phyloP scores from a whole-genome alignment of 306 rosid species.

The Pyrus betulifolia region DNA sequence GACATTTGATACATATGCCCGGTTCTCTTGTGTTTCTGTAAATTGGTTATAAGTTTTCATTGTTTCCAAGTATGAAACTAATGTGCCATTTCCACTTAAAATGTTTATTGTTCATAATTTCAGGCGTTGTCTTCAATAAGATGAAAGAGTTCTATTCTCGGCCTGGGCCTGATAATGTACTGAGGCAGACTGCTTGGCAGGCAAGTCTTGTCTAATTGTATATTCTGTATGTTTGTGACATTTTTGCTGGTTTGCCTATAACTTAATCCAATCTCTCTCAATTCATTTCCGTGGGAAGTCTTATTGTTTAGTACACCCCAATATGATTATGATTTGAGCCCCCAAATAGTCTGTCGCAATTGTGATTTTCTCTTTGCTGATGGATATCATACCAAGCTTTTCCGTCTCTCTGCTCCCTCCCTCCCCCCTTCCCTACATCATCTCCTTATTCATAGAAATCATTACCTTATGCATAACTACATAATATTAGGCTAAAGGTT shows the following conservation, averaged over 20 bases:
- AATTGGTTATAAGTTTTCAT: background rate
- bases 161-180: constrained; percentile 65
- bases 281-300: background rate
- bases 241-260: background rate
- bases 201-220: constrained; percentile 34
- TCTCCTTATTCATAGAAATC: background rate
- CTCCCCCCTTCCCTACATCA: too few species aligned
- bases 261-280: background rate
- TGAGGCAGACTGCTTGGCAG: constrained; percentile 85
- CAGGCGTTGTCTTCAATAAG: constrained; percentile 97
- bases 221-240: constrained; percentile 1
- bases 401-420: too few species aligned
- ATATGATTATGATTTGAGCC: too few species aligned
- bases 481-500: background rate
- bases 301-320: too few species aligned
- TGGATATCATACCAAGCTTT: too few species aligned
- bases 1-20: background rate
- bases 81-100: background rate
- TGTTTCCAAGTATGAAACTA: background rate
- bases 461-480: too few species aligned
- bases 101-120: constrained; percentile 15
- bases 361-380: too few species aligned
- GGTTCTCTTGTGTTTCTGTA: background rate
- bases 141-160: constrained; percentile 97
- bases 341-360: too few species aligned